phyloP scores from a whole-genome alignment of 306 rosid genomes.

The Fragaria nilgerrensis region DNA sequence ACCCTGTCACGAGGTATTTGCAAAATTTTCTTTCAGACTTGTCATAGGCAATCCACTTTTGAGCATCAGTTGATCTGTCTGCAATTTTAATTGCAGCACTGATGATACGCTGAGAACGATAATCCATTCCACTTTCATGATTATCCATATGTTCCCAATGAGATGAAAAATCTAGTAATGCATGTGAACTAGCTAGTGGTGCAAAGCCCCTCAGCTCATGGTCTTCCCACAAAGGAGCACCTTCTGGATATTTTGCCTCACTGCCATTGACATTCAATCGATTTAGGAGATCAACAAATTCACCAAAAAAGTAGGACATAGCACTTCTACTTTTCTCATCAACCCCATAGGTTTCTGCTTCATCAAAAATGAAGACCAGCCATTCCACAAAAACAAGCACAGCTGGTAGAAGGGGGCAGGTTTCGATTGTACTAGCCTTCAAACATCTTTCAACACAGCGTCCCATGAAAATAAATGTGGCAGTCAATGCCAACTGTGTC shows the following conservation, averaged over 20 bases:
- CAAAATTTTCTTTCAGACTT: slow-evolving; percentile 28
- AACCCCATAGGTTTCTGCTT: slow-evolving; percentile 31
- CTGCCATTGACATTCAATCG: slow-evolving; percentile 26
- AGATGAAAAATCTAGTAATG: slow-evolving; percentile 54
- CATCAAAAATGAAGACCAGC: slow-evolving; percentile 47
- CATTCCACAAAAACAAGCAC: slow-evolving; percentile 85
- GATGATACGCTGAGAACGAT: slow-evolving; percentile 58
- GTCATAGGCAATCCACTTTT: slow-evolving; percentile 52
- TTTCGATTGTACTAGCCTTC: slow-evolving; percentile 35
- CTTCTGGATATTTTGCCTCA: slow-evolving; percentile 34
- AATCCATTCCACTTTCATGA: slow-evolving; percentile 48
- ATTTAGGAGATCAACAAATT: slow-evolving; percentile 49
- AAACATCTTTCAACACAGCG: slow-evolving; percentile 71
- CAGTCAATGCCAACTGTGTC: slow-evolving; percentile 57
- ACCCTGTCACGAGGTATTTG: slow-evolving; percentile 10
- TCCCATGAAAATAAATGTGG: slow-evolving; percentile 72
- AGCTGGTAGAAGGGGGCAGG: slow-evolving; percentile 74
- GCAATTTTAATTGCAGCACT: slow-evolving; percentile 60
- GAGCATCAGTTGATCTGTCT: slow-evolving; percentile 47
- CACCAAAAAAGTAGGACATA: slow-evolving; percentile 64
- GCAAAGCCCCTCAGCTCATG: slow-evolving; percentile 86
- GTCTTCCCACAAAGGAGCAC: slow-evolving; percentile 87
- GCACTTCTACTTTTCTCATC: slow-evolving; percentile 54
- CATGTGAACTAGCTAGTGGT: slow-evolving; percentile 53
- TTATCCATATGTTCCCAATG: slow-evolving; percentile 48